Base-by-base conservation (phyloP, 306 rosid genomes). In the Prunus dulcis region DNA sequence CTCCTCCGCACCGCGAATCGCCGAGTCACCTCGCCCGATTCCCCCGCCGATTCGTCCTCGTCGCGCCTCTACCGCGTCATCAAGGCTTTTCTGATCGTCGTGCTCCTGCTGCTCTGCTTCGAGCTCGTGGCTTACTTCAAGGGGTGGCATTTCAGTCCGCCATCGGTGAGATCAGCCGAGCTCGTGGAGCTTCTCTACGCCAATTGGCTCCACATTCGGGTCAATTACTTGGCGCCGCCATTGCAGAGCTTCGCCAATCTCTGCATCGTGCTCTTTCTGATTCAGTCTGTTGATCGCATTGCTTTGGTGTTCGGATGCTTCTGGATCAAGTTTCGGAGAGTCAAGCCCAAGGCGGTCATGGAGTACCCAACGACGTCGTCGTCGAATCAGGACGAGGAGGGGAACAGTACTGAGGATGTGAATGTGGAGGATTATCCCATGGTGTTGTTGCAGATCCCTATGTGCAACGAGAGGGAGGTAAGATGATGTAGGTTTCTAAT, bases 401-500 rank as follows among this genome's bases (percentile, higher is more conserved):
- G 64, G 12, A 82, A 23, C 11, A 20, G 14, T 45, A 10, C 53
- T 41, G 86, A n/a, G 64, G 80, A 64, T 74, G 84, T 81, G 27
- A 82, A 66, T 78, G 85, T 81, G 41, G 88, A 89, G 80, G 91
- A 92, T 83, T 87, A 86, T 83, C 99, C 99, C 0, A 92, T 90
- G 99, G 97, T 95, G 72, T 71, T 95, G 85, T 62, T 95, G 74
- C 99, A 95, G 82, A 90, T 95, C 72, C 99, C 99, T 52, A 95
- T 95, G 98, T 95, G 98, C 92, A 95, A 95, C 73, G 98, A 95
- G 86, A 92, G 93, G 96, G 98, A 95, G 99, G 99, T 95, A 88
- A 95, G 98, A 76, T 78, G 79, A 90, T 89, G 96, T 89, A 86
- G 93, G 98, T 91, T 84, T 69, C 89, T 64, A 49, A 60, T 79